Conservation (phyloP, 495 filamentous ascomycete species). For the Neurospora pannonica region DNA sequence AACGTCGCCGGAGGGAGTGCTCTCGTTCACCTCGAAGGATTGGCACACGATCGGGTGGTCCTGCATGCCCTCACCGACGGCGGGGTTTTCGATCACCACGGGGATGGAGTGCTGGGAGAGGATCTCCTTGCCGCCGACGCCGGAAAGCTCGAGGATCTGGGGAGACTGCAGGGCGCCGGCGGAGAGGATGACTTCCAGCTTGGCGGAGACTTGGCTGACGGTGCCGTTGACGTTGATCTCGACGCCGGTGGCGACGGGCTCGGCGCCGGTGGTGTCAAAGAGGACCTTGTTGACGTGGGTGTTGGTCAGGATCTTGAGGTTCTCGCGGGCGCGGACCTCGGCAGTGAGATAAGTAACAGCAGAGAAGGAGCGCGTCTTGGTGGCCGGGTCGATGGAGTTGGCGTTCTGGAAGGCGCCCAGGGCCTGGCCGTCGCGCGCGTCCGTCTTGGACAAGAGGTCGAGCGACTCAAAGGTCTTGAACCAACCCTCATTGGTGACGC, state of each 20-base stretch:
- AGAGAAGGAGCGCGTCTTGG: slow-evolving; percentile 29
- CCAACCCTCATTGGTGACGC: slow-evolving; percentile 27
- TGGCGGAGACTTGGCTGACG: slow-evolving; percentile 17
- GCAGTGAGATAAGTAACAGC: slow-evolving; percentile 28
- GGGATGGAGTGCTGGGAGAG: slow-evolving; percentile 56
- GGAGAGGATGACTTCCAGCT: slow-evolving; percentile 46
- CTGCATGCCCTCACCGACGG: slow-evolving; percentile 61
- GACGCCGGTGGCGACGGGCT: slow-evolving; percentile 25
- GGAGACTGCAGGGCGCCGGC: slow-evolving; percentile 51
- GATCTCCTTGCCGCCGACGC: slow-evolving; percentile 60
- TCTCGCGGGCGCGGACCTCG: slow-evolving; percentile 27
- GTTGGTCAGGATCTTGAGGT: slow-evolving; percentile 38
- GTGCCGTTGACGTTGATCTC: slow-evolving; percentile 24
- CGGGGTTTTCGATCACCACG: slow-evolving; percentile 61
- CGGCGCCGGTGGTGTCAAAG: slow-evolving; percentile 7
- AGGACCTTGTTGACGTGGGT: slow-evolving; percentile 37
- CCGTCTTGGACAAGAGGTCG: slow-evolving; percentile 22
- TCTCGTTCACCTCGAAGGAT: slow-evolving; percentile 34
- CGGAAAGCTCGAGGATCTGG: slow-evolving; percentile 60
- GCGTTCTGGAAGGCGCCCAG: slow-evolving; percentile 39
- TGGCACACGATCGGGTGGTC: slow-evolving; percentile 36
- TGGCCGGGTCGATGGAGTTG: slow-evolving; percentile 32
- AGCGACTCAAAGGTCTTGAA: slow-evolving; percentile 23
- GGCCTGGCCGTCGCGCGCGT: slow-evolving; percentile 29
- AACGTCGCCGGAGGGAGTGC: slow-evolving; percentile 30